Evolutionary conservation across 192 early-diverging fungal species (phyloP), one percentile per base, ranked within the genome.

Genomic region (Coemansia sp.): DNA sequence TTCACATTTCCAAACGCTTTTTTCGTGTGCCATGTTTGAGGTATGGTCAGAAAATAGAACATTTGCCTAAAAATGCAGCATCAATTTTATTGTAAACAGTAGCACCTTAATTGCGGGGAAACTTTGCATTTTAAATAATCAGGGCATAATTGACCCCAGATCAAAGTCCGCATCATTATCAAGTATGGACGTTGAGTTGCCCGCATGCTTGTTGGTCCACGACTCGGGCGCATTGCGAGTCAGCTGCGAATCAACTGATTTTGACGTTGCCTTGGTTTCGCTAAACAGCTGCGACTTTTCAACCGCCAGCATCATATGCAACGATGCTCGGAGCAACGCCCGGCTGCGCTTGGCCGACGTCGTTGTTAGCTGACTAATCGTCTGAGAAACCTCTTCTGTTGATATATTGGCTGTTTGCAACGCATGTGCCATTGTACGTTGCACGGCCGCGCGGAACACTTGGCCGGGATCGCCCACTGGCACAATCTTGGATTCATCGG

Each of bases 231-330:
- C 67, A 6, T 37, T 22, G 6, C 29, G 22, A 22, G 55, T 23
- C 41, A 59, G 21, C 4, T 7, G 25, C 53, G 52, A 17, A 17
- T 37, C 35, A 0, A 7, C 53, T 0, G 37, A 48, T 17, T 56
- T 56, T 12, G 35, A 9, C 35, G 43, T 24, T 17, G 21, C 17
- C 12, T 43, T 52, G 35, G 61, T 23, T 22, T 62, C 56, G 25
- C 37, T 66, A 29, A 80, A 80, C 54, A 74, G 35, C 37, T 57
- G 57, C 56, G 65, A 68, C 32, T 69, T 66, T 49, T 80, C 77
- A 0, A 80, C 77, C 1, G 77, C 77, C 62, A 80, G 55, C 45
- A 57, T 17, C 10, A 68, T 65, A 68, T 55, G 61, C 67, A 80
- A 19, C 21, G 65, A 62, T 2, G 68, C 60, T 12, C 66, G 57